These are phyloP conservation scores for Alopecurus myosuroides DNA, from an alignment of 176 grass and related monocot species.

Conservation along the genomic window DNA sequence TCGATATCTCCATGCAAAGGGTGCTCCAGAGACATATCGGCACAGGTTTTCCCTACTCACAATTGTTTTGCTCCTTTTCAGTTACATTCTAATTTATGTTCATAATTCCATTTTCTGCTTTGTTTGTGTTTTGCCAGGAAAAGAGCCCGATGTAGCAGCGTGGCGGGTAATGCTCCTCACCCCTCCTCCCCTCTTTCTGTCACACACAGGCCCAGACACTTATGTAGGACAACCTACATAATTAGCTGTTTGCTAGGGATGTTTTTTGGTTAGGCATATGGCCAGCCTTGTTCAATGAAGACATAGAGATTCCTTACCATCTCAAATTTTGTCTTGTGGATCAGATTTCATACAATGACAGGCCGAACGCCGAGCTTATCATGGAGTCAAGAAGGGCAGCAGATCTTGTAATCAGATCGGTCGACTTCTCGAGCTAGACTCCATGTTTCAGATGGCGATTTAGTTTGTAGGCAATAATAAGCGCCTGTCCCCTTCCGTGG, in stretches of 20 bases:
- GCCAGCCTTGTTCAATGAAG: background rate
- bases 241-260: background rate
- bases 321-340: slow-evolving; percentile 15
- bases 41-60: slow-evolving; percentile 51
- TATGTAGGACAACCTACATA: background rate
- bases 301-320: background rate
- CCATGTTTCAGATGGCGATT: slow-evolving; percentile 6
- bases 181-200: background rate
- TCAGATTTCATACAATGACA: slow-evolving; percentile 86
- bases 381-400: slow-evolving; percentile 62
- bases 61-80: background rate
- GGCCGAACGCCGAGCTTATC: slow-evolving; percentile 82
- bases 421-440: slow-evolving; percentile 38
- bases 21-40: slow-evolving; percentile 79
- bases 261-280: background rate
- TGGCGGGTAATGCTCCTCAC: slow-evolving; percentile 66
- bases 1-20: slow-evolving; percentile 78
- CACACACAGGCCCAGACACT: background rate
- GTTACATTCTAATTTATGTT: slow-evolving; percentile 2
- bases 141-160: slow-evolving; percentile 78
- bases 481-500: background rate
- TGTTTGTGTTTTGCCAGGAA: slow-evolving; percentile 46
- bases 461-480: background rate
- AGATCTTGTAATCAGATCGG: slow-evolving; percentile 80
- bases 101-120: background rate